Evolutionary conservation across 1,139 yeast genomes (phyloP).

Genomic region (Lodderomyces theae): DNA sequence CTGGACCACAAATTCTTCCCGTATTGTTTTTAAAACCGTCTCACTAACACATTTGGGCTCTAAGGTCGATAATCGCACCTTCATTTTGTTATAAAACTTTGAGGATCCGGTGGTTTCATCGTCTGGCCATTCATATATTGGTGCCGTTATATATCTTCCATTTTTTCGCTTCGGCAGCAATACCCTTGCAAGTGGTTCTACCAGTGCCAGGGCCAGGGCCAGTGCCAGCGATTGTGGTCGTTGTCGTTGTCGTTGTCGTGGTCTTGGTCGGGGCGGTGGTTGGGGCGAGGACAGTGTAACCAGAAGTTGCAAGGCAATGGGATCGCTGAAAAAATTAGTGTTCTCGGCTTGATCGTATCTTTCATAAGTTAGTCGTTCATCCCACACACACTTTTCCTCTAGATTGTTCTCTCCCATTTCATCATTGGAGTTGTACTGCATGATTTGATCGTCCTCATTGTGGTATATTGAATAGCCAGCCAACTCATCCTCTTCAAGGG

Average conservation of each 20-base stretch:
- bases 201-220: too few relatives aligned
- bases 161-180: neutral
- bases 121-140: constrained; percentile 17
- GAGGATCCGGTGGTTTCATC: constrained; percentile 13
- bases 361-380: constrained; percentile 3
- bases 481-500: neutral
- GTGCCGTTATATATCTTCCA: constrained; percentile 14
- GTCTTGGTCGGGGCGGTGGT: neutral
- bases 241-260: too few relatives aligned
- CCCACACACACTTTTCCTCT: neutral
- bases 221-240: too few relatives aligned
- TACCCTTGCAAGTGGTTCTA: too few relatives aligned
- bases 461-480: neutral
- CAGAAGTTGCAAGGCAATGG: neutral
- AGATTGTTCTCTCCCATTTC: neutral
- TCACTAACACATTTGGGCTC: constrained; percentile 17
- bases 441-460: neutral
- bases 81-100: constrained; percentile 12
- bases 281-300: neutral
- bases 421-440: constrained; percentile 1
- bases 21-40: constrained; percentile 19
- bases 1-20: constrained; percentile 19
- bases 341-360: neutral
- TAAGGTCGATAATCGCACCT: constrained; percentile 12
- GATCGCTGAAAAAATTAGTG: neutral